Evolutionary conservation across 805 yeast species (phyloP).

Genomic region (Kodamaea laetipori): DNA sequence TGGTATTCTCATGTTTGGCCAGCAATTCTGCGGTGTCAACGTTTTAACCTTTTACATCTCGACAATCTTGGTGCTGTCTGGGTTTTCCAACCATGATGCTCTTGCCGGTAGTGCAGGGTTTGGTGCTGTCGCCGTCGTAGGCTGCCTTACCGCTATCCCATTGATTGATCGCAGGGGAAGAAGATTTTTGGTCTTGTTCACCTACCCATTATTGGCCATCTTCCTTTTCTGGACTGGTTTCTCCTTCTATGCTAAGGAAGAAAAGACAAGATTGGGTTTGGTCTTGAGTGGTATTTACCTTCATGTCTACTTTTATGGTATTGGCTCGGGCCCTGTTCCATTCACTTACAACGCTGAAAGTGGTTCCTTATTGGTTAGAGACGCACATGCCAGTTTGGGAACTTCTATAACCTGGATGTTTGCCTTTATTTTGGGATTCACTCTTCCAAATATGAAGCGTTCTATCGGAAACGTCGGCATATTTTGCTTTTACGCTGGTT

Average conservation of each 20-base stretch:
- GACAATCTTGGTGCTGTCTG: slow-evolving; percentile 16
- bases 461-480: slow-evolving; percentile 29
- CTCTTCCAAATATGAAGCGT: slow-evolving; percentile 27
- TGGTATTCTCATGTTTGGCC: slow-evolving; percentile 18
- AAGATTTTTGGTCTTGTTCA: slow-evolving; percentile 25
- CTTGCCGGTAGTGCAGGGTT: slow-evolving; percentile 18
- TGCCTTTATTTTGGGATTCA: slow-evolving; percentile 27
- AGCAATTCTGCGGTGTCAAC: slow-evolving; percentile 22
- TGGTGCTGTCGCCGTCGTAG: slow-evolving; percentile 16
- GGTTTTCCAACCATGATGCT: slow-evolving; percentile 14
- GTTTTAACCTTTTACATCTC: slow-evolving; percentile 16
- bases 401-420: slow-evolving; percentile 31
- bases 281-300: slow-evolving; percentile 27
- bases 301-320: slow-evolving; percentile 23
- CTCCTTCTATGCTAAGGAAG: slow-evolving; percentile 24
- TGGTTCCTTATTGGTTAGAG: slow-evolving; percentile 28
- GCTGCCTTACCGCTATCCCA: slow-evolving; percentile 26
- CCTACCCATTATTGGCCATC: slow-evolving; percentile 27
- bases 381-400: slow-evolving; percentile 28
- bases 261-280: slow-evolving; percentile 23
- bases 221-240: slow-evolving; percentile 28
- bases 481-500: slow-evolving; percentile 30
- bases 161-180: slow-evolving; percentile 30
- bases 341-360: slow-evolving; percentile 32
- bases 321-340: slow-evolving; percentile 31